Evolutionary conservation across 1,284 basidiomycete genomes (phyloP), one percentile per base, ranked within the genome.

Genomic region (Sanghuangporus sanghuang): DNA sequence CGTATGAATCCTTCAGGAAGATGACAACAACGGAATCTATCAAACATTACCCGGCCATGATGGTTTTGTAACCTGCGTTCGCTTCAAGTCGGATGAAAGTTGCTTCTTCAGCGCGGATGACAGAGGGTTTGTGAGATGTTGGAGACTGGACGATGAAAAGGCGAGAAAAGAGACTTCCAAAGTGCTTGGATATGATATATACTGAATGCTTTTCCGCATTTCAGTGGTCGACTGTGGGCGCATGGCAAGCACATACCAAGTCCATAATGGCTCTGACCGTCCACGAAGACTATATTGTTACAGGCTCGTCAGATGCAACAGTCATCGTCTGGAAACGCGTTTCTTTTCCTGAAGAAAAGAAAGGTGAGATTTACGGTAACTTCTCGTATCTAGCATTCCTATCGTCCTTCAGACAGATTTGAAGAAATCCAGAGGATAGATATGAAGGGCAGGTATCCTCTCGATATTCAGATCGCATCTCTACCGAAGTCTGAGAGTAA

Each of bases 261-360:
- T 78, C 88, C 1, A 81, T 95, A n/a, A 89, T 89, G 21, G 79
- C 85, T 6, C 71, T 95, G 1, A 82, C 79, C 48, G 75, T 80
- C 3, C 74, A 77, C 62, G 76, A 72, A 57, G 70, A 77, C 38
- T 76, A 78, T 44, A 67, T 95, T 6, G 79, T 88, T 2, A 92
- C 92, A 0, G 94, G 92, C 1, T 86, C 90, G 36, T 95, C 93
- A 0, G 93, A 96, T 72, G 85, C 86, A 0, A 75, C 75, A 1
- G 79, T 95, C 49, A 91, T 89, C 72, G 76, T 93, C 16, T 96
- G 92, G 92, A 73, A 74, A 42, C 55, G 54, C 38, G 39, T 18
- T 14, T 55, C 83, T 53, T 53, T 65, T 14, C 67, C 71, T 21
- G 69, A 70, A 59, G 69, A 69, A 27, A 72, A 74, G 36, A 68